Evolutionary conservation across 352 stramenopile genomes (phyloP).

Genomic region (Elongisporangium prolatum): DNA sequence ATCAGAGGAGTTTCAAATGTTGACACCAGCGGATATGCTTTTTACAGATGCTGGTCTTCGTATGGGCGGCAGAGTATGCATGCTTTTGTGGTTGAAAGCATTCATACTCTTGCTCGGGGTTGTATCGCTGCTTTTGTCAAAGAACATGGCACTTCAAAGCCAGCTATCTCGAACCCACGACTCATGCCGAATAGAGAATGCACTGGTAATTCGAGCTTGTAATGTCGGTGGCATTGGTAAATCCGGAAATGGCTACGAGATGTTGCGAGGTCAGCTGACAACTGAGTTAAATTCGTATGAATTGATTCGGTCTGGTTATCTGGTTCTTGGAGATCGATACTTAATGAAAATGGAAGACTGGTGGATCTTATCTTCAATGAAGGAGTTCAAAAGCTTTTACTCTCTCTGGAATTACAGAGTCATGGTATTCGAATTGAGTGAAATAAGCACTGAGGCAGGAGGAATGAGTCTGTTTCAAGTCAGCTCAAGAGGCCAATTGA

Average conservation of each 20-base stretch:
- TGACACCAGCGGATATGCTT: too few species aligned
- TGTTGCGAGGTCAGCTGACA: too few species aligned
- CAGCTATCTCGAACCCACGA: not conserved
- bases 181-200: not conserved
- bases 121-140: conserved; percentile 4
- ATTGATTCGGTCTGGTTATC: conserved; percentile 9
- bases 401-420: conserved; percentile 13
- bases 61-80: too few species aligned
- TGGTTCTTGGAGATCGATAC: conserved; percentile 6
- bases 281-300: conserved; percentile 1
- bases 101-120: too few species aligned
- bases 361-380: conserved; percentile 2
- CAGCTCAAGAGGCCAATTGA: too few species aligned
- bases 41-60: too few species aligned
- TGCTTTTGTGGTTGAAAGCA: too few species aligned
- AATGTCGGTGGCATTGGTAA: conserved; percentile 1
- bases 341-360: conserved; percentile 12
- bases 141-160: not conserved
- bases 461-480: too few species aligned
- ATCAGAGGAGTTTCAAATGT: too few species aligned
- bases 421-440: conserved; percentile 4
- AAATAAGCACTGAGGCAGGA: too few species aligned
- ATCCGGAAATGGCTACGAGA: not conserved
- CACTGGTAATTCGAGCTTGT: not conserved
- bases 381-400: conserved; percentile 1